A percentile compares a stretch with the other conserved stretches of the same genome.
These are phyloP conservation scores for Tylopilus orsonianus DNA, from an alignment of 1,284 basidiomycete genomes.

Conservation along the genomic window DNA sequence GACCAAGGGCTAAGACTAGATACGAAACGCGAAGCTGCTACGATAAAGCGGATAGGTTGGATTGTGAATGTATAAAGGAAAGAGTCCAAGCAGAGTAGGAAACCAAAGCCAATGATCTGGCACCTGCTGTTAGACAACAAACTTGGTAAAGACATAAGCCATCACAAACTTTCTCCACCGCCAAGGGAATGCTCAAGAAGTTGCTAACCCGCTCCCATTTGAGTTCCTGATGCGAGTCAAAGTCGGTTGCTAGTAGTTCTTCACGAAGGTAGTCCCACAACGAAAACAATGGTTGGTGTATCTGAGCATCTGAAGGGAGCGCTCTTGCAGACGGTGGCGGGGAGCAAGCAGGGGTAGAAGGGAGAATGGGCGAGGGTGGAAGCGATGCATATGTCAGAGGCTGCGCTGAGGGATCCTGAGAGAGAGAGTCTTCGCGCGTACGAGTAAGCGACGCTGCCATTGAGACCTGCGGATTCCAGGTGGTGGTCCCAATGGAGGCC, in stretches of 20 bases:
- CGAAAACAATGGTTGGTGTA: constrained; percentile 57
- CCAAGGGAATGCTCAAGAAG: constrained; percentile 90
- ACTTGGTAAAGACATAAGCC: background rate
- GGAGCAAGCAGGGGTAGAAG: constrained; percentile 42
- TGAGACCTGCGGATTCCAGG: constrained; percentile 25
- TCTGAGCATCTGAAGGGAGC: constrained; percentile 7
- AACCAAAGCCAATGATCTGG: constrained; percentile 91
- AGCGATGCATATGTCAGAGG: constrained; percentile 61
- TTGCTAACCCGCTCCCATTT: constrained; percentile 99
- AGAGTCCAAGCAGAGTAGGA: constrained; percentile 92
- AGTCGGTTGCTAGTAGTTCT: constrained; percentile 85
- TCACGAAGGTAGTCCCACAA: constrained; percentile 92
- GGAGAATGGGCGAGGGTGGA: constrained; percentile 64
- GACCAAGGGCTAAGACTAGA: constrained; percentile 51
- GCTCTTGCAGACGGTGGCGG: constrained; percentile 17
- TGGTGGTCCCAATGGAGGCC: constrained; percentile 24
- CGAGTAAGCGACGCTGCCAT: constrained; percentile 14
- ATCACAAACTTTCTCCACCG: constrained; percentile 82
- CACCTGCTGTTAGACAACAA: constrained; percentile 10
- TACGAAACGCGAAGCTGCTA: constrained; percentile 66
- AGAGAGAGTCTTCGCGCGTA: constrained; percentile 12
- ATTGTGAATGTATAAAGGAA: constrained; percentile 99
- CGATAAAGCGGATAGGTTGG: constrained; percentile 82
- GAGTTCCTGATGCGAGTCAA: constrained; percentile 89
- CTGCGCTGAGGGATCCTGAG: constrained; percentile 15